A percentile compares a stretch with the other conserved stretches of the same genome.
phyloP scores from a whole-genome alignment of 805 yeast genomes.

The Nakazawaea holstii region DNA sequence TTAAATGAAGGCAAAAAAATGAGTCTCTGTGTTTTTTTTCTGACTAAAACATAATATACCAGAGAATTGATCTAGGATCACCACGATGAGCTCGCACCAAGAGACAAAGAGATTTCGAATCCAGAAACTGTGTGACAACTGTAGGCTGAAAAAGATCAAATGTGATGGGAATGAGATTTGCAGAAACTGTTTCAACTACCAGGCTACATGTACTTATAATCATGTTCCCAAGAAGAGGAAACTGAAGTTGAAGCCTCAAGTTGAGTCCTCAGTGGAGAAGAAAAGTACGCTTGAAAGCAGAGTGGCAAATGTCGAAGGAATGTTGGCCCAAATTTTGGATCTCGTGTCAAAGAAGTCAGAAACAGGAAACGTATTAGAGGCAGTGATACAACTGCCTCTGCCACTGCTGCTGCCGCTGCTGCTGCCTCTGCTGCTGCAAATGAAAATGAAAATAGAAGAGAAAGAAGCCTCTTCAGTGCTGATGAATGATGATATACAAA shows the following conservation, averaged over 20 bases:
- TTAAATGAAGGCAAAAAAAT: too few relatives aligned
- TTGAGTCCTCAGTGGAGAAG: too few relatives aligned
- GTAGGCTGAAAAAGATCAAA: conserved; percentile 43
- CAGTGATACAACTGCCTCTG: too few relatives aligned
- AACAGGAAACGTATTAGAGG: too few relatives aligned
- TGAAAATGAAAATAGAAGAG: too few relatives aligned
- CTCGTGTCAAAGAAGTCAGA: too few relatives aligned
- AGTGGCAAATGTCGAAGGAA: neutral
- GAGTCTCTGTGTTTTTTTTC: too few relatives aligned
- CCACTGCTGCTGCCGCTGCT: too few relatives aligned
- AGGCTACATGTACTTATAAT: conserved; percentile 29
- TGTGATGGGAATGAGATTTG: conserved; percentile 45
- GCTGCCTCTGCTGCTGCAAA: too few relatives aligned
- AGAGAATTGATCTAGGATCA: neutral
- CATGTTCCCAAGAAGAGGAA: conserved; percentile 26
- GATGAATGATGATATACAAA: conserved; percentile 6
- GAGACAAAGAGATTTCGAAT: conserved; percentile 20
- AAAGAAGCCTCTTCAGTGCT: neutral
- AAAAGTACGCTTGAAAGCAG: neutral
- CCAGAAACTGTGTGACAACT: conserved; percentile 45
- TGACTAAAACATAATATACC: too few relatives aligned
- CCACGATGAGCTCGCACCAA: neutral
- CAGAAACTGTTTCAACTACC: conserved; percentile 30
- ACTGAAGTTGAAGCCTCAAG: neutral
- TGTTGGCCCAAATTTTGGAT: too few relatives aligned